Evolutionary conservation across 768 basidiomycete genomes (phyloP).

Genomic region (Rickenella mellea): DNA sequence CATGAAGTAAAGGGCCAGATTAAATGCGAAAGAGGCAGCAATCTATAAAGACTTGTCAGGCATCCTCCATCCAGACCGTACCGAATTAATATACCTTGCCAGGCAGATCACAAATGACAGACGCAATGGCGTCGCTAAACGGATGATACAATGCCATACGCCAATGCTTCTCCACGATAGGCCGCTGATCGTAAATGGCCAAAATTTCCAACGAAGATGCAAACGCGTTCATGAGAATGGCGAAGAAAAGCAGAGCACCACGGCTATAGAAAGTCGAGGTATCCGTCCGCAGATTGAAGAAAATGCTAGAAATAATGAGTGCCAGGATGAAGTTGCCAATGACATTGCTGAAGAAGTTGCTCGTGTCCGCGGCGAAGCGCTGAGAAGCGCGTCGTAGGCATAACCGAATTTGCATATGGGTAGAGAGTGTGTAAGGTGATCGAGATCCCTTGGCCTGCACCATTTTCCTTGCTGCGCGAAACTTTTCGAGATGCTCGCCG

Average conservation of each 20-base stretch:
- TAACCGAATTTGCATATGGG: slow-evolving; percentile 32
- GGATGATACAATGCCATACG: slow-evolving; percentile 33
- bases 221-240: slow-evolving; percentile 29
- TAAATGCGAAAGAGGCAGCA: slow-evolving; percentile 21
- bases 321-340: slow-evolving; percentile 15
- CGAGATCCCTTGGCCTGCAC: slow-evolving; percentile 30
- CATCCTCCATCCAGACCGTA: too few species aligned
- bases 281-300: slow-evolving; percentile 25
- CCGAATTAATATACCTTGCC: too few species aligned
- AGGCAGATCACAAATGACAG: slow-evolving; percentile 30
- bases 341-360: slow-evolving; percentile 12
- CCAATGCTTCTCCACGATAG: slow-evolving; percentile 31
- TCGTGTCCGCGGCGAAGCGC: slow-evolving; percentile 31
- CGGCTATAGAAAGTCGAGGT: slow-evolving; percentile 34
- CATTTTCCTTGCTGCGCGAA: slow-evolving; percentile 20
- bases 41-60: too few species aligned
- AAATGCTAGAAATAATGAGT: slow-evolving; percentile 23
- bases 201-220: slow-evolving; percentile 24
- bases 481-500: slow-evolving; percentile 17
- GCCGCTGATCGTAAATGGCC: slow-evolving; percentile 19
- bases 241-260: slow-evolving; percentile 33
- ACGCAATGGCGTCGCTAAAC: slow-evolving; percentile 28
- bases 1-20: slow-evolving; percentile 33
- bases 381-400: slow-evolving; percentile 37
- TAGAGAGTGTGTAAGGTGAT: slow-evolving; percentile 35